Conservation (phyloP, 768 basidiomycete genomes). For the Kwoniella bestiolae region DNA sequence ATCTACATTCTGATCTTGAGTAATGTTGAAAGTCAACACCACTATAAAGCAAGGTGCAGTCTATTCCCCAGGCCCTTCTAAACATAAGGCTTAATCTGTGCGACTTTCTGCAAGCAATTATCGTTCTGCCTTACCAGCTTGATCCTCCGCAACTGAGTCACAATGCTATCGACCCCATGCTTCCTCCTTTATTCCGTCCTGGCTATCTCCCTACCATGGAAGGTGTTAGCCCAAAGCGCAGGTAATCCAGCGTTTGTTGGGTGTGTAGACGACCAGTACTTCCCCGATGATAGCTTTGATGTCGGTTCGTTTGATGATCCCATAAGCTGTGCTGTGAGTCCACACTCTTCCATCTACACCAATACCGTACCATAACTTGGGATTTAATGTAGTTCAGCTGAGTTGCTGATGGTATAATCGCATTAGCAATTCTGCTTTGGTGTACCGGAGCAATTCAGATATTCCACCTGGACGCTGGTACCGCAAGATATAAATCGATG, state of each 20-base stretch:
- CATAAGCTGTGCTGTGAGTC: slow-evolving; percentile 12
- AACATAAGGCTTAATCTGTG: no score
- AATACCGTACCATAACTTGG: background rate
- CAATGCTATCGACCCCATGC: no score
- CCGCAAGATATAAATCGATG: slow-evolving; percentile 16
- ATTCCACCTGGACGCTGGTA: slow-evolving; percentile 5
- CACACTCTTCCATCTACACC: background rate
- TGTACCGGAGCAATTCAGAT: background rate
- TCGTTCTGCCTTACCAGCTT: no score
- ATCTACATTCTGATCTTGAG: no score
- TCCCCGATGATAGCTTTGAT: slow-evolving; percentile 1
- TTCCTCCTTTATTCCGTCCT: no score
- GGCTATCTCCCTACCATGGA: no score
- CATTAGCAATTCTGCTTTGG: slow-evolving; percentile 5
- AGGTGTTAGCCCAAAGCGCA: background rate
- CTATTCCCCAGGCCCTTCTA: no score
- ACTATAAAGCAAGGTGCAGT: no score
- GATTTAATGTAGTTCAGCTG: background rate
- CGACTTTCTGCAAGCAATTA: no score
- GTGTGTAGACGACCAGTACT: background rate
- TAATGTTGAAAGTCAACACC: no score
- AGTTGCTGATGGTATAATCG: background rate
- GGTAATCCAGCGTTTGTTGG: slow-evolving; percentile 4
- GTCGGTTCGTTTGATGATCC: background rate
- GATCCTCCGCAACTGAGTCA: no score